Evolutionary conservation across 768 basidiomycete genomes (phyloP).

Genomic region (Pulveroboletus ravenelii): DNA sequence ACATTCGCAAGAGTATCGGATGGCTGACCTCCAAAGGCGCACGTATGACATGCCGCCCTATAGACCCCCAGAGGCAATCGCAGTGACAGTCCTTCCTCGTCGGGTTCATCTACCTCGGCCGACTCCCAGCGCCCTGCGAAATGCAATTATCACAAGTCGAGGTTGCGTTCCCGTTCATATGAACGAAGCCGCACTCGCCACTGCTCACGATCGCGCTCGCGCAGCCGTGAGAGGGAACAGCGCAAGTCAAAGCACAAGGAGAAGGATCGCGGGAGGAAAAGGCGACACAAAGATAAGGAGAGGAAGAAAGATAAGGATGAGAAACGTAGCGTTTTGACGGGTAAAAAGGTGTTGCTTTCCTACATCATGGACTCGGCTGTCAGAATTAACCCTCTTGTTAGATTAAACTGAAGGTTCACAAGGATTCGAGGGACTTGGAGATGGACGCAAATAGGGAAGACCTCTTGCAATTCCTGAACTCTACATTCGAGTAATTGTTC

Average conservation of each 20-base stretch:
- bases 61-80: slow-evolving; percentile 22
- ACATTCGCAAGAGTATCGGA: background rate
- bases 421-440: slow-evolving; percentile 51
- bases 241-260: slow-evolving; percentile 23
- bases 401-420: slow-evolving; percentile 64
- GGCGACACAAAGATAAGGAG: slow-evolving; percentile 33
- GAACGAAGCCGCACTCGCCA: slow-evolving; percentile 12
- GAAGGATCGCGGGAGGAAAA: slow-evolving; percentile 34
- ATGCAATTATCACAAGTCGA: slow-evolving; percentile 16
- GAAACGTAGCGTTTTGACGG: slow-evolving; percentile 52
- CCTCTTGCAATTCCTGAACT: slow-evolving; percentile 52
- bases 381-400: slow-evolving; percentile 15
- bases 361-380: background rate
- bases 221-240: slow-evolving; percentile 23
- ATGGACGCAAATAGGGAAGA: slow-evolving; percentile 53
- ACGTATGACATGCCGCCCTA: slow-evolving; percentile 8
- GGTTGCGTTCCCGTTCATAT: slow-evolving; percentile 19
- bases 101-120: slow-evolving; percentile 13
- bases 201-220: slow-evolving; percentile 28
- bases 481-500: slow-evolving; percentile 34
- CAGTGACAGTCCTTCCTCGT: slow-evolving; percentile 18
- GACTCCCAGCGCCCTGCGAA: slow-evolving; percentile 13
- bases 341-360: slow-evolving; percentile 47
- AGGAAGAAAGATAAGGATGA: slow-evolving; percentile 41
- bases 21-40: slow-evolving; percentile 26